Base-by-base conservation (phyloP, 192 early-diverging fungal genomes). In the Backusella mclennaniae region DNA sequence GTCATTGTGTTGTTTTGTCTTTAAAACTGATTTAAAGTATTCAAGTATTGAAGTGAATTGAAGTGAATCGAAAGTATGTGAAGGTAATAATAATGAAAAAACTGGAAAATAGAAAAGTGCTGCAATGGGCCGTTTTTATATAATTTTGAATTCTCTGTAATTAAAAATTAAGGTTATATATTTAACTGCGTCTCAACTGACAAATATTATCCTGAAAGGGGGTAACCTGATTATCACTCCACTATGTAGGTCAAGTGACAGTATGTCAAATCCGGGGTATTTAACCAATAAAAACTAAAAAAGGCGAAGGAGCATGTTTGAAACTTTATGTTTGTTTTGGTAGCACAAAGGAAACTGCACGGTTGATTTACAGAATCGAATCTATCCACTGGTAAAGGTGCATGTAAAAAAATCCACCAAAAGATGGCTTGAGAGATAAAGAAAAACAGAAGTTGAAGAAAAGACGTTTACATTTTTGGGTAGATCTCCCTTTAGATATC, bases 211-310 rank as follows among this genome's bases (percentile, higher is more conserved):
- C 53, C 8, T 21, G 8, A 21, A 56, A 21, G 53, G 53, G 52
- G 53, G 53, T 9, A n/a, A 56, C n/a, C 21, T 56, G 53, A n/a
- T 1, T n/a, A 56, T 4, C 53, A 21, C 21, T 56, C 21, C 21
- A 56, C 9, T 56, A 56, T 56, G 15, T 17, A 23, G 9, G 6
- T 21, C 53, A 56, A 21, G 53, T 56, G 19, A 56, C n/a, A 21
- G 9, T 56, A 56, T n/a, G n/a, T 56, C 53, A 56, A 56, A 56
- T 56, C 53, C n/a, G 53, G 53, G 53, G 53, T 56, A 56, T 56
- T 21, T 56, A 23, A 21, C 53, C 53, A 56, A 56, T 56, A 56
- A 3, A 56, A 53, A 56, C 19, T 56, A 56, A 56, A 56, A 56
- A 56, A 56, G 21, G n/a, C 8, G 21, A 56, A 56, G 53, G n/a